Evolutionary conservation across 176 grass and related monocot genomes (phyloP), one percentile per base, ranked within the genome.

Genomic region (Elaeis guineensis): DNA sequence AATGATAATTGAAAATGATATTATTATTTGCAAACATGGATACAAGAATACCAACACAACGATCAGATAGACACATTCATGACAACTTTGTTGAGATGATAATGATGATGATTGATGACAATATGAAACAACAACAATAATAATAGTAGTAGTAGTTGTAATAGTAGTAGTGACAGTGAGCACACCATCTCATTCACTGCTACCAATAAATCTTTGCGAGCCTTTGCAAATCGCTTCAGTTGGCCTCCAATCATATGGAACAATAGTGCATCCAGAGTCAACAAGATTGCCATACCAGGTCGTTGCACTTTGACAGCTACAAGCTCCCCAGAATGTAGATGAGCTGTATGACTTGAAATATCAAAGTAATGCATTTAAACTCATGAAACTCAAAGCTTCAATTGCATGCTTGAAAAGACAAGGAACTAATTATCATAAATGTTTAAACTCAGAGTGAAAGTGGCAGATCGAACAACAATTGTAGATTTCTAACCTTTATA

Each of bases 261-360:
- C 48, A 97, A 78, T 73, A 97, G 80, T 55, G 92, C 92, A 56
- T 97, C 92, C 56, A 97, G 72, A 63, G 80, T 97, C 69, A 97
- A 73, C 75, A 74, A 85, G 50, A 83, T 62, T 25, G 80, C 48
- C 87, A 97, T 97, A 67, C 92, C 92, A 85, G 87, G 92, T 66
- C 92, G 86, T 63, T 97, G 92, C 65, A 97, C 92, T 81, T 96
- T 91, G 63, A 91, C 79, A 61, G 92, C 87, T 6, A 97, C 92
- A 64, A 88, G 78, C 81, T 97, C 92, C 77, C 92, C 92, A 75
- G 83, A 80, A 62, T 59, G 80, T 75, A 97, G 83, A 97, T 97
- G 92, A 85, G 87, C 84, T 97, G 86, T 81, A 91, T 80, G 66
- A 90, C 90, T 95, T 95, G 79, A 89, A 83, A 77, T 86, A 95